Conservation (phyloP, 2,329 filamentous ascomycete species). For the Fusarium sp. region DNA sequence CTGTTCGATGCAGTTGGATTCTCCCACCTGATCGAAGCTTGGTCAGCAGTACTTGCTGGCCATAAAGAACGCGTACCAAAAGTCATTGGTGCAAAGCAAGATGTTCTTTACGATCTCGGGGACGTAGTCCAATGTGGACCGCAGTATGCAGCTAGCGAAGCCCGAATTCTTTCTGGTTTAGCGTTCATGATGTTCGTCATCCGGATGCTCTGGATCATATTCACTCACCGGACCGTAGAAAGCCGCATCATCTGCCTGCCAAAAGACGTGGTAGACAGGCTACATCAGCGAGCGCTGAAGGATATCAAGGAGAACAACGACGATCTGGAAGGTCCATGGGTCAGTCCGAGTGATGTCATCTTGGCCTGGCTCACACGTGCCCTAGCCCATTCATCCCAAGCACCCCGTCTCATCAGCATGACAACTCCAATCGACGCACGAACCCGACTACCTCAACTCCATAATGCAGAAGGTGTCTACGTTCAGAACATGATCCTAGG, state of each 20-base stretch:
- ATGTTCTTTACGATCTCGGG: not conserved
- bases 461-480: accelerated
- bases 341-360: not conserved
- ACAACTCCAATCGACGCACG: not conserved
- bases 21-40: not conserved
- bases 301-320: not conserved
- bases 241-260: not conserved
- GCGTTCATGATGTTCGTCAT: not conserved
- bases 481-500: not conserved
- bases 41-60: not conserved
- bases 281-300: not conserved
- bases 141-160: not conserved
- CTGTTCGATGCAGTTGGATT: not conserved
- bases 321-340: not conserved
- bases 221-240: not conserved
- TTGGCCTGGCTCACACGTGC: not conserved
- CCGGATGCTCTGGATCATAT: not conserved
- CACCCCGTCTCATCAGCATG: not conserved
- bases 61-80: not conserved
- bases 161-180: not conserved
- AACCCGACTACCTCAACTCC: not conserved
- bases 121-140: accelerated
- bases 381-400: accelerated
- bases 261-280: not conserved
- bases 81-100: not conserved